Evolutionary conservation across 106 monocot genomes (phyloP), one percentile per base, ranked within the genome.

Genomic region (Dendrobium officinale): DNA sequence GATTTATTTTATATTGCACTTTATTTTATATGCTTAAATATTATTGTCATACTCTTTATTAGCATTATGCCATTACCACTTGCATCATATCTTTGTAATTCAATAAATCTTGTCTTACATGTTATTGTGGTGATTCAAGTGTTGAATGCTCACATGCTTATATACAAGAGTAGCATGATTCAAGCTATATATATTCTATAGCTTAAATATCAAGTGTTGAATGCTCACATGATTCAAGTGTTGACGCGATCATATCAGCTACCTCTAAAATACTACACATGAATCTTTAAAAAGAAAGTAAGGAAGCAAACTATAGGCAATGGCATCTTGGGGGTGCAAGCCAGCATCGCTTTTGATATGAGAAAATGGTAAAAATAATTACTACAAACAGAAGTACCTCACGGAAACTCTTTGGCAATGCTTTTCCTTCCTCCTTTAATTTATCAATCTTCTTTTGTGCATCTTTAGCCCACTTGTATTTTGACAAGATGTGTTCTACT

Each of bases 371-470:
- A 61, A 20, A 61, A 22, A 61, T 61, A 61, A 61, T n/a, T 61
- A 61, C 61, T 61, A 10, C 22, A 22, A 61, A 79, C n/a, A 74
- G 22, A n/a, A 51, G 45, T 87, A 99, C 99, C 95, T 99, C 95
- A 22, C 72, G 56, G 73, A 95, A 99, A 55, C 73, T 86, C 67
- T 79, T 95, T 20, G 99, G 99, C 59, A 99, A 29, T 41, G 95
- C 93, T 76, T 99, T 99, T 61, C 99, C 99, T 90, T 99, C 99
- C 79, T 95, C 86, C 81, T 95, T 91, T 72, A 99, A 86, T 61
- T 99, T 93, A 20, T 89, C 88, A 70, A 99, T 84, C 86, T 95
- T 99, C 81, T 86, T 90, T 49, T 99, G 89, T 31, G 99, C 99
- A 67, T 95, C 91, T 84, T 91, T 99, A 20, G 99, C 99, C 99